Evolutionary conservation across 2,329 filamentous ascomycete genomes (phyloP), one percentile per base, ranked within the genome.

Genomic region (Lizonia empirigonia): DNA sequence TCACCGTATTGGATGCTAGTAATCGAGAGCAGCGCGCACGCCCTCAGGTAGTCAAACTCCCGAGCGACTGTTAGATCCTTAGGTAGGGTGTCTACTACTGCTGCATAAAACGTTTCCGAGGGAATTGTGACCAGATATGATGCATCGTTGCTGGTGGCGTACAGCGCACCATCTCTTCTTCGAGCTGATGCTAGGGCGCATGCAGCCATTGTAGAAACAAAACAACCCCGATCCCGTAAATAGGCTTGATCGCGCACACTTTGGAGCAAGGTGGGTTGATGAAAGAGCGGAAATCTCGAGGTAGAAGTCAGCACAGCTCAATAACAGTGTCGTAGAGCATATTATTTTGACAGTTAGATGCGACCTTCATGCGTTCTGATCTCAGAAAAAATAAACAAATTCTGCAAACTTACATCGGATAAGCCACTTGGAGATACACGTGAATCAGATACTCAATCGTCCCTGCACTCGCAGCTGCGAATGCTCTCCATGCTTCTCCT

Each of bases 1-100:
- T 78, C 74, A 23, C 80, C 78, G 50, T 79, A 76, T 64, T 84
- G 81, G 19, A 83, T 80, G 39, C 75, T 75, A 7, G 76, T 76
- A 41, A 83, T 69, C 4, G 80, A 76, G 22, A 84, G 68, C 5
- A 83, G 65, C 9, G 77, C 79, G 59, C 74, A 79, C 6, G 76
- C 72, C 18, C 78, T 67, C 62, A 83, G 70, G 44, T 72, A 76
- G 44, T 78, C 69, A 5, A 78, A 55, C 23, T 71, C 69, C 18
- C 61, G 62, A 10, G 64, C 69, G 18, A n/a, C n/a, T 16, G n/a
- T 24, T 7, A 27, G 22, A 16, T 24, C 19, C 13, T 10, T 27
- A n/a, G 36, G 36, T 12, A 39, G 24, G n/a, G 23, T 15, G 16
- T 26, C 24, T 10, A 15, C 23, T 39, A 24, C 36, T 15, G 36